Evolutionary conservation across 2,329 filamentous ascomycete species (phyloP).

Genomic region (Colletotrichum abscissum): DNA sequence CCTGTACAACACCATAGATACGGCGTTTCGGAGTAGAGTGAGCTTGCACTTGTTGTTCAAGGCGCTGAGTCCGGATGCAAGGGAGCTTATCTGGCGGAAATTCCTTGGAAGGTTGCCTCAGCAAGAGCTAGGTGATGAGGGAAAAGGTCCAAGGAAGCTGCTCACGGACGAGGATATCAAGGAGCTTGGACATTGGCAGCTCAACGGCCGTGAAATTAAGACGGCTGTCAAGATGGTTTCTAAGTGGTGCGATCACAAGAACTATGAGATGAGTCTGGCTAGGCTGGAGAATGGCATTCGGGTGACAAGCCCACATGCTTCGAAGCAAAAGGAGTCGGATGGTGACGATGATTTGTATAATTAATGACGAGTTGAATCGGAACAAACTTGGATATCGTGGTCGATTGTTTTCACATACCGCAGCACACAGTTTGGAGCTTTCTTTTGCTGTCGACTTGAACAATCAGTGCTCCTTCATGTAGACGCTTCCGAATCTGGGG

Average conservation of each 20-base stretch:
- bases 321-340: conserved; percentile 44
- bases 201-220: conserved; percentile 61
- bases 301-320: conserved; percentile 56
- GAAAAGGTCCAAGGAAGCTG: not conserved
- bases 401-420: too few species aligned
- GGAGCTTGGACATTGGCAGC: conserved; percentile 52
- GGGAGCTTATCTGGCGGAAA: conserved; percentile 57
- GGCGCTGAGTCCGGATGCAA: conserved; percentile 49
- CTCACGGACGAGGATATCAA: conserved; percentile 49
- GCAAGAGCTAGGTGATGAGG: not conserved
- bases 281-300: conserved; percentile 57
- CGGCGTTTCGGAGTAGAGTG: conserved; percentile 58
- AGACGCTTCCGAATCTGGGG: too few species aligned
- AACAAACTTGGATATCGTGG: too few species aligned
- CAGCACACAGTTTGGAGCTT: too few species aligned
- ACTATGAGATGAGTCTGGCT: conserved; percentile 52
- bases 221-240: conserved; percentile 57
- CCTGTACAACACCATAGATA: conserved; percentile 53
- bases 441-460: too few species aligned
- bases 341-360: conserved; percentile 44
- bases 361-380: not conserved
- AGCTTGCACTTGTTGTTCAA: conserved; percentile 59
- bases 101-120: conserved; percentile 52
- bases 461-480: too few species aligned
- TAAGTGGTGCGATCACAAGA: conserved; percentile 58